phyloP scores from a whole-genome alignment of 1,139 yeast species.

The Yamadazyma dendronema region DNA sequence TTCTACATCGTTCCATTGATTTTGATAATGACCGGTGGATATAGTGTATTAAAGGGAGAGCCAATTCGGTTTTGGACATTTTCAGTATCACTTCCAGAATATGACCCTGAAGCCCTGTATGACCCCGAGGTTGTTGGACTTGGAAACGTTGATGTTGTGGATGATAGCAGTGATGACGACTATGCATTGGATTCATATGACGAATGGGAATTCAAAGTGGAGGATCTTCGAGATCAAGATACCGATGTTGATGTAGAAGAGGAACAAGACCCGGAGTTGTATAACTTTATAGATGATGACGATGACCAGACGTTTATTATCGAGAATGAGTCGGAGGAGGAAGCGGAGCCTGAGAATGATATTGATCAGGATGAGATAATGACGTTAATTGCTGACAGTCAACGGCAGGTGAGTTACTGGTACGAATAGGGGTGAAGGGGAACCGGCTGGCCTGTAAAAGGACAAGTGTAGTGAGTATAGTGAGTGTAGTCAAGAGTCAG shows the following conservation, averaged over 20 bases:
- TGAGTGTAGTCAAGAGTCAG: too few species aligned
- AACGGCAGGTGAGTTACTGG: slow-evolving; percentile 9
- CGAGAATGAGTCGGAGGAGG: slow-evolving; percentile 15
- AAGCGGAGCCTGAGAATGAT: slow-evolving; percentile 8
- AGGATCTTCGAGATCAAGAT: slow-evolving; percentile 13
- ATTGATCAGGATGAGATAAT: slow-evolving; percentile 10
- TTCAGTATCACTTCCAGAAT: slow-evolving; percentile 17
- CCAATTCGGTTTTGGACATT: slow-evolving; percentile 34
- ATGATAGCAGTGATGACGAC: slow-evolving; percentile 18
- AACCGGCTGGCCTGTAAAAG: too few species aligned
- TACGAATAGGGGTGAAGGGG: slow-evolving; percentile 9
- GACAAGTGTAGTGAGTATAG: too few species aligned
- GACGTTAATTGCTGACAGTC: slow-evolving; percentile 8
- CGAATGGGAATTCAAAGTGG: slow-evolving; percentile 16
- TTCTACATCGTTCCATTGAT: slow-evolving; percentile 59
- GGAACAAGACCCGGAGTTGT: slow-evolving; percentile 3
- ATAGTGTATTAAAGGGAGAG: slow-evolving; percentile 41
- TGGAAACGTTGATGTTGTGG: slow-evolving; percentile 10
- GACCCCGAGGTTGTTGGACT: not conserved
- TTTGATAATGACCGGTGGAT: slow-evolving; percentile 27
- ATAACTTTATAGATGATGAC: slow-evolving; percentile 15
- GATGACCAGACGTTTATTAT: slow-evolving; percentile 20
- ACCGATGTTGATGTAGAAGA: slow-evolving; percentile 18
- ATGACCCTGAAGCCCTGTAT: slow-evolving; percentile 11
- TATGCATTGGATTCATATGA: slow-evolving; percentile 19